Percentiles rank a stretch among this genome's conserved stretches.
Conservation (phyloP, 805 yeast species). For the Myxozyma vanderwaltii region DNA sequence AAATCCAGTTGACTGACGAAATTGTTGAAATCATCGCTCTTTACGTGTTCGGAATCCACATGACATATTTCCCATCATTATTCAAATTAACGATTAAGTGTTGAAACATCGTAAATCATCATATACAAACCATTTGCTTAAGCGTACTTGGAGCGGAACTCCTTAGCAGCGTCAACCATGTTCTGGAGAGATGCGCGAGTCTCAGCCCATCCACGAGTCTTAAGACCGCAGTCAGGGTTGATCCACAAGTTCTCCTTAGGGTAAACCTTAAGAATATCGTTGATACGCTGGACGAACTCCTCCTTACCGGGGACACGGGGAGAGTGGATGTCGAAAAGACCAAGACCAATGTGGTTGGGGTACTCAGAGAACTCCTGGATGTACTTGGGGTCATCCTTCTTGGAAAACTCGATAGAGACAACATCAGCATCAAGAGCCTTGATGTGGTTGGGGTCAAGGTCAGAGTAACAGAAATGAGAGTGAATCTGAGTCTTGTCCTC, state of each 20-base stretch:
- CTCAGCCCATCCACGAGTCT: slow-evolving; percentile 99
- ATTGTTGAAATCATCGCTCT: slow-evolving; percentile 16
- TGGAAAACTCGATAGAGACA: slow-evolving; percentile 98
- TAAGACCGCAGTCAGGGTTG: slow-evolving; percentile 99
- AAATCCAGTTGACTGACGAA: slow-evolving; percentile 16
- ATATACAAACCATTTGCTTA: slow-evolving; percentile 3
- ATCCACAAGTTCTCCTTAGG: slow-evolving; percentile 99
- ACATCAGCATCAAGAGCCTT: slow-evolving; percentile 99
- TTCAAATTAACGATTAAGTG: slow-evolving; percentile 13
- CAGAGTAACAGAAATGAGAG: slow-evolving; percentile 99
- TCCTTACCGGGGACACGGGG: slow-evolving; percentile 99
- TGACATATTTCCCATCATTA: slow-evolving; percentile 11
- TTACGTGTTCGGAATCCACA: slow-evolving; percentile 16
- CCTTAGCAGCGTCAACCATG: slow-evolving; percentile 99
- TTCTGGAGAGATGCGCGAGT: slow-evolving; percentile 91
- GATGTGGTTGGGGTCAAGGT: slow-evolving; percentile 98
- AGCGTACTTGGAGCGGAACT: slow-evolving; percentile 68
- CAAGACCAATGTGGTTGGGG: slow-evolving; percentile 99
- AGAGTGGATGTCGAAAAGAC: slow-evolving; percentile 98
- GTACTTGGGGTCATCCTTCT: slow-evolving; percentile 99
- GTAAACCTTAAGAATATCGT: slow-evolving; percentile 92
- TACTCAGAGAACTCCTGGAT: slow-evolving; percentile 96
- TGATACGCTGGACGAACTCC: slow-evolving; percentile 92
- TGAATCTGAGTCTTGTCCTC: slow-evolving; percentile 94
- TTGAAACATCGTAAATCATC: slow-evolving; percentile 13